Percentiles rank a stretch among this genome's conserved stretches.
phyloP scores from a whole-genome alignment of 495 filamentous ascomycete genomes.

The Aspergillus taichungensis region DNA sequence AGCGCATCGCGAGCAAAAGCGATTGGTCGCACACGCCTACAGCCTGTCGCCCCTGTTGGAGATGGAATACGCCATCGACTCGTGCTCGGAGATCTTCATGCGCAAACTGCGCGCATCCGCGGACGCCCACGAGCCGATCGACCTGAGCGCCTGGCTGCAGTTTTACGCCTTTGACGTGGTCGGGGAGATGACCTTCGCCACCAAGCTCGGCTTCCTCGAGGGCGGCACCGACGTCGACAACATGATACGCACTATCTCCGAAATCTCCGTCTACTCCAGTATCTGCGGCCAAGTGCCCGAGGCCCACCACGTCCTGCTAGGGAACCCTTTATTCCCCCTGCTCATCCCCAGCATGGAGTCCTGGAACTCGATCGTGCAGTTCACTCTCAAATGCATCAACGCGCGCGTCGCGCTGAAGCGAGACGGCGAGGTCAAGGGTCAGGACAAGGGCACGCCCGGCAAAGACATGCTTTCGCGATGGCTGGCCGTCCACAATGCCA shows the following conservation, averaged over 20 bases:
- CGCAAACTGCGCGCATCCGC: constrained; percentile 12
- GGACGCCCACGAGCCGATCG: constrained; percentile 12
- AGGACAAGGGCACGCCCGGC: constrained; percentile 1
- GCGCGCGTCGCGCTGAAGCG: constrained; percentile 19
- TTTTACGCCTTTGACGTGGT: constrained; percentile 41
- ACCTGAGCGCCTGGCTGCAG: constrained; percentile 36
- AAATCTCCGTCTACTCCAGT: constrained; percentile 17
- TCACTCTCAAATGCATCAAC: constrained; percentile 20
- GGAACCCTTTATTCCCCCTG: constrained; percentile 25
- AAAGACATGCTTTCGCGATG: constrained; percentile 27
- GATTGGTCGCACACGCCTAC: constrained; percentile 24
- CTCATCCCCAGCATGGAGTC: constrained; percentile 29
- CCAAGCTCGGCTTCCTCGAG: constrained; percentile 33
- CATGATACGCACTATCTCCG: constrained; percentile 23
- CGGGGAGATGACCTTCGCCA: constrained; percentile 27
- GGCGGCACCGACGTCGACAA: constrained; percentile 29
- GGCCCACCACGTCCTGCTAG: constrained; percentile 26
- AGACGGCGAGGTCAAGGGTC: constrained; percentile 19
- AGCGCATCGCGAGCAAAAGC: constrained; percentile 21
- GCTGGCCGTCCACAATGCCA: constrained; percentile 15
- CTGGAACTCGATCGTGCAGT: constrained; percentile 21
- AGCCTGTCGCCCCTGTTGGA: constrained; percentile 23
- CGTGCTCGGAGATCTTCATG: constrained; percentile 20
- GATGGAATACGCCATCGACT: constrained; percentile 27
- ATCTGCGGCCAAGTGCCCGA: constrained; percentile 19